phyloP scores from a whole-genome alignment of 352 stramenopile species.

The Phytophthora constricta region DNA sequence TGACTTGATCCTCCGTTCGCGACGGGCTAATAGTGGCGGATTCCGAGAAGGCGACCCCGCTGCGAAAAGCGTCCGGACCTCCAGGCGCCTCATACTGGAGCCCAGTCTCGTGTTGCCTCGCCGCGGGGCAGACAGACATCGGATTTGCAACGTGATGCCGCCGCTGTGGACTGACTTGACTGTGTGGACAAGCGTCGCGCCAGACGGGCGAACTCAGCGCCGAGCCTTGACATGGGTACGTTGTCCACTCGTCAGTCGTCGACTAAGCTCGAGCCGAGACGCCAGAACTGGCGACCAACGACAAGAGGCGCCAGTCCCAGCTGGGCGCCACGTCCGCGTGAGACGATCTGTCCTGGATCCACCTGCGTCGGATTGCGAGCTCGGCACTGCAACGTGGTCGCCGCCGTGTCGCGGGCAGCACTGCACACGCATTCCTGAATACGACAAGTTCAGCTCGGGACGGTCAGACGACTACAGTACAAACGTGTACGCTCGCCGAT shows the following conservation, averaged over 20 bases:
- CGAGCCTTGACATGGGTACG: constrained; percentile 1
- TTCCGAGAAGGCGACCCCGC: not conserved
- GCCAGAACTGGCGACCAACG: not conserved
- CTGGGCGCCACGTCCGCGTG: not conserved
- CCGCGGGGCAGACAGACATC: too few species aligned
- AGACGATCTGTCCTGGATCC: not conserved
- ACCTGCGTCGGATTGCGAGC: too few species aligned
- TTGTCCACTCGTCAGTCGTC: constrained; percentile 7
- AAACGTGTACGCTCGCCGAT: too few species aligned
- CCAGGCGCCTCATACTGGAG: not conserved
- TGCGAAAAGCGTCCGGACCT: constrained; percentile 1
- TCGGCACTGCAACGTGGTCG: too few species aligned
- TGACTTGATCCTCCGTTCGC: not conserved
- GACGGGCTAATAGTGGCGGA: not conserved
- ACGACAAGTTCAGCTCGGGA: not conserved
- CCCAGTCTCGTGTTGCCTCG: not conserved
- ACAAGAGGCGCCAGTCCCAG: not conserved
- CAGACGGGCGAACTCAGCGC: not conserved
- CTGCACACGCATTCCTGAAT: too few species aligned
- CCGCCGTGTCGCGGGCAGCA: too few species aligned
- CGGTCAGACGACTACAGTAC: not conserved
- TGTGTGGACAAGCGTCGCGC: not conserved
- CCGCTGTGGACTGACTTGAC: not conserved
- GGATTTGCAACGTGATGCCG: not conserved
- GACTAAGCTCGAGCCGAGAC: not conserved